Evolutionary conservation across 176 grass and related monocot genomes (phyloP), one percentile per base, ranked within the genome.

Genomic region (Oryza glaberrima): DNA sequence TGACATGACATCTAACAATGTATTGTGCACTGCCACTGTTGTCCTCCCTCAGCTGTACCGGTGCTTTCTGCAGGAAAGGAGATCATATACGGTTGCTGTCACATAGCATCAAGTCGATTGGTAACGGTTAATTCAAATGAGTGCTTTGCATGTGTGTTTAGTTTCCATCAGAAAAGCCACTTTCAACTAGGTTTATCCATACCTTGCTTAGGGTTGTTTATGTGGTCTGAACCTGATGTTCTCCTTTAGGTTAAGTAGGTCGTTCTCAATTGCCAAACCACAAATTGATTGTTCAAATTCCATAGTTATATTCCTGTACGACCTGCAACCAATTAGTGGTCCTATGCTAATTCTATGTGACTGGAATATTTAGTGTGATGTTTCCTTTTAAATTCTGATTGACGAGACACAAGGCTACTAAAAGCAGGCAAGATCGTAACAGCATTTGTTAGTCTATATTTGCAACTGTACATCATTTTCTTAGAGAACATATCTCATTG

Each of bases 261-360:
- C 9, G 0, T 83, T 84, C 60, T 60, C 76, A 75, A 46, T 80
- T 10, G 69, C 32, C 7, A 10, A 89, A 61, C 51, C 13, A 20
- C 36, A 68, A 64, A 75, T 41, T 45, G 7, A 81, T 49, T 61
- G 49, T n/a, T 28, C 48, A 41, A 51, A 30, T 89, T 67, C 66
- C 5, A 72, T 77, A 48, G 52, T 66, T 17, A 17, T 65, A 70
- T 43, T 35, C 44, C 17, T 23, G 38, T 49, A 77, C 1, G 20
- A 68, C 73, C 48, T 67, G 11, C 63, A 73, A 36, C 48, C 28
- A 79, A 49, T 36, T 60, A 26, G 28, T 71, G 65, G 71, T 64
- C 74, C 61, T 14, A 78, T 67, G 40, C 66, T 49, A 83, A 43
- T 72, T 83, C 67, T 26, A 70, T 84, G 30, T 13, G 8, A 69